Percentiles rank a stretch among this genome's conserved stretches.
Evolutionary conservation across 768 basidiomycete species (phyloP).

Genomic region (Suillus alpinus): DNA sequence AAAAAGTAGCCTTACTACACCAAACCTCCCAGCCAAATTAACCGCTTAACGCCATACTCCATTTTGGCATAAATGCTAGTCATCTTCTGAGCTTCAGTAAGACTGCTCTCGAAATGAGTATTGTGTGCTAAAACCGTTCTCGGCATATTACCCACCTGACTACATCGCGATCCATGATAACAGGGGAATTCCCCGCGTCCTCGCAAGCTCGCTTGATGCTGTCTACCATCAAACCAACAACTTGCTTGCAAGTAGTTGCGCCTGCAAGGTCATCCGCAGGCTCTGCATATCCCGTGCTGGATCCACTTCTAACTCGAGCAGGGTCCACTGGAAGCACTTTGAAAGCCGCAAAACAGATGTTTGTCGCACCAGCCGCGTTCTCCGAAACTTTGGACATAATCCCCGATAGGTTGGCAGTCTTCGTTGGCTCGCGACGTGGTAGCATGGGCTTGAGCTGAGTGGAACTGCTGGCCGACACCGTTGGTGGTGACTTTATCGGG

Average conservation of each 20-base stretch:
- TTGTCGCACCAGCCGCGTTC: slow-evolving; percentile 31
- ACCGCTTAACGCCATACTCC: slow-evolving; percentile 89
- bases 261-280: slow-evolving; percentile 59
- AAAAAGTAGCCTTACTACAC: background rate
- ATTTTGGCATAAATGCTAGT: slow-evolving; percentile 89
- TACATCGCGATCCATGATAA: slow-evolving; percentile 62
- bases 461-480: background rate
- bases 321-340: slow-evolving; percentile 77
- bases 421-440: slow-evolving; percentile 7
- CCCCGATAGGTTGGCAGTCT: slow-evolving; percentile 22
- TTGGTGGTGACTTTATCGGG: background rate
- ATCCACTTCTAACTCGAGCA: slow-evolving; percentile 41
- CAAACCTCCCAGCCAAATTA: slow-evolving; percentile 83
- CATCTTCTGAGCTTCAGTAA: slow-evolving; percentile 79
- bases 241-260: slow-evolving; percentile 72
- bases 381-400: slow-evolving; percentile 37
- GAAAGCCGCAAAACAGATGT: slow-evolving; percentile 66
- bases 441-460: background rate
- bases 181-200: slow-evolving; percentile 48
- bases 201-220: slow-evolving; percentile 66
- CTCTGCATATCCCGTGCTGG: slow-evolving; percentile 43
- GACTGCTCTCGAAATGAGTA: slow-evolving; percentile 36
- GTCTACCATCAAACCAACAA: slow-evolving; percentile 72
- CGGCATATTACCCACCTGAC: slow-evolving; percentile 56
- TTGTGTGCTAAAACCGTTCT: background rate